Percentiles rank a stretch among this genome's conserved stretches.
These are phyloP conservation scores for Diaporthe aspalathi DNA, from an alignment of 2,329 filamentous ascomycete genomes.

Conservation along the genomic window DNA sequence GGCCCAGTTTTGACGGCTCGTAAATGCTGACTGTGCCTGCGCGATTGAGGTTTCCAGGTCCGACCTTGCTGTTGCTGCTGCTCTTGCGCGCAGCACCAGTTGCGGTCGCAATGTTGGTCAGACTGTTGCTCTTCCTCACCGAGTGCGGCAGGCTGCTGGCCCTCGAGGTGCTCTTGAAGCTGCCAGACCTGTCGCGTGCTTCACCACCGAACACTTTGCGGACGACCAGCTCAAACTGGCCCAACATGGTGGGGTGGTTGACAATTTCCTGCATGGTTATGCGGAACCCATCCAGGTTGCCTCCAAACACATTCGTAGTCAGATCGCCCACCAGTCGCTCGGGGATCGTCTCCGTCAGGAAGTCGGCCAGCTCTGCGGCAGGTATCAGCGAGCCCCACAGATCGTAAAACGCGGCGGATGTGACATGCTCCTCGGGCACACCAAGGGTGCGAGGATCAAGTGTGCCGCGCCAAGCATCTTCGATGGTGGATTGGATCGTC, in stretches of 20 bases:
- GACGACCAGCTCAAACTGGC: constrained; percentile 59
- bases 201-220: constrained; percentile 42
- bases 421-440: constrained; percentile 55
- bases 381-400: constrained; percentile 63
- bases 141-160: constrained; percentile 41
- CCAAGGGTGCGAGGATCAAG: constrained; percentile 54
- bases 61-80: constrained; percentile 34
- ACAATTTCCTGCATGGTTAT: constrained; percentile 62
- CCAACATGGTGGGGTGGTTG: constrained; percentile 61
- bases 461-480: constrained; percentile 57
- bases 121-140: constrained; percentile 36
- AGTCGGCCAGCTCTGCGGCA: constrained; percentile 58
- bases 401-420: constrained; percentile 62
- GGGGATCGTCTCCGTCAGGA: constrained; percentile 51
- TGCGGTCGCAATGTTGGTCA: constrained; percentile 16
- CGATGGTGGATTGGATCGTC: constrained; percentile 55
- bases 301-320: constrained; percentile 51
- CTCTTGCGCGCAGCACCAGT: constrained; percentile 27
- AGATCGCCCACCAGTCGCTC: constrained; percentile 48
- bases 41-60: constrained; percentile 17
- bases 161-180: constrained; percentile 22
- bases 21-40: constrained; percentile 33
- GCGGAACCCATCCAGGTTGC: constrained; percentile 50
- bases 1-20: constrained; percentile 36
- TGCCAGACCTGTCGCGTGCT: constrained; percentile 37